Evolutionary conservation across 2,329 filamentous ascomycete species (phyloP).

Genomic region (Verticillium dahliae): DNA sequence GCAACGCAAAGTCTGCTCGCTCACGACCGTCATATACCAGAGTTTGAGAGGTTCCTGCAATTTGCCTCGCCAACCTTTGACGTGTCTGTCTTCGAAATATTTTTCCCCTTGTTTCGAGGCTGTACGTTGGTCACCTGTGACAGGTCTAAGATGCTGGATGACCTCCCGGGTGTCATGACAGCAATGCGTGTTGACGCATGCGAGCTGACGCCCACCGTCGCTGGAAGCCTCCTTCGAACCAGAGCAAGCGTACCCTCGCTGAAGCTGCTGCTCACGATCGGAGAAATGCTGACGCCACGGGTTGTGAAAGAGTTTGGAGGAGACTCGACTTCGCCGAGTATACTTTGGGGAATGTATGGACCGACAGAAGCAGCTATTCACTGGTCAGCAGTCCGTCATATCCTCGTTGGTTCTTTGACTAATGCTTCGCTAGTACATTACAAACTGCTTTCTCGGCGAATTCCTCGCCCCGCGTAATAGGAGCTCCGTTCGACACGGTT

Average conservation of each 20-base stretch:
- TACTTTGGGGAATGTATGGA: constrained; percentile 90
- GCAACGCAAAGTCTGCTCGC: constrained; percentile 77
- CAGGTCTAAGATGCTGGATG: constrained; percentile 63
- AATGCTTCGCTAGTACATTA: constrained; percentile 51
- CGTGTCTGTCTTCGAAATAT: constrained; percentile 91
- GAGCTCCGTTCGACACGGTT: constrained; percentile 72
- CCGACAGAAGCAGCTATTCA: constrained; percentile 91
- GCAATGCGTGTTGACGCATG: constrained; percentile 69
- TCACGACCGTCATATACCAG: constrained; percentile 71
- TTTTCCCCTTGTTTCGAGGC: constrained; percentile 75
- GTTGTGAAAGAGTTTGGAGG: constrained; percentile 77
- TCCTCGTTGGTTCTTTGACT: background rate
- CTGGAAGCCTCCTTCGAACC: constrained; percentile 66
- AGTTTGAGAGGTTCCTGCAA: constrained; percentile 75
- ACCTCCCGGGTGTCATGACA: constrained; percentile 63
- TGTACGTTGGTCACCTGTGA: constrained; percentile 67
- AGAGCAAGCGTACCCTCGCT: constrained; percentile 61
- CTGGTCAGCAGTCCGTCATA: constrained; percentile 39
- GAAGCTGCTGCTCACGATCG: constrained; percentile 74
- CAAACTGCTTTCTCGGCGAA: constrained; percentile 53
- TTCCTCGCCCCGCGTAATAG: constrained; percentile 63
- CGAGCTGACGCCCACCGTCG: constrained; percentile 85
- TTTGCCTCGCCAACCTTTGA: constrained; percentile 92
- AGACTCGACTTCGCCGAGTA: constrained; percentile 40
- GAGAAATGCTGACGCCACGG: constrained; percentile 79